These are phyloP conservation scores for Aquilaria sinensis DNA, from an alignment of 345 rosid species.

Conservation along the genomic window DNA sequence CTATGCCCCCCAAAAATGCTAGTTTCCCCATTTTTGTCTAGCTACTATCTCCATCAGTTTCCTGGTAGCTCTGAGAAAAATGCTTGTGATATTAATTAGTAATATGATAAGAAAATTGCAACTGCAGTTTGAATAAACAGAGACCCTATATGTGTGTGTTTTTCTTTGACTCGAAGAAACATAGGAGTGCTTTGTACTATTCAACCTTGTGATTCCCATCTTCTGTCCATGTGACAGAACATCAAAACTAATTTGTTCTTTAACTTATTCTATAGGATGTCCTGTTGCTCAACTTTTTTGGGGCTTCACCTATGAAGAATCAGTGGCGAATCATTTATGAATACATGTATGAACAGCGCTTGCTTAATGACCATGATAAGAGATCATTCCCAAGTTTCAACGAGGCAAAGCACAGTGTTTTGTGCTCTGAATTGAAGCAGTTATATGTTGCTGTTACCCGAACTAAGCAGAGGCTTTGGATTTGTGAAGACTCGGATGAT, in stretches of 20 bases:
- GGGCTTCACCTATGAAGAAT: conserved; percentile 34
- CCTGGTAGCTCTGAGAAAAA: too few relatives aligned
- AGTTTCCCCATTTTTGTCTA: too few relatives aligned
- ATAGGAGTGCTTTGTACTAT: too few relatives aligned
- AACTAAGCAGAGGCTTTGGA: conserved; percentile 49
- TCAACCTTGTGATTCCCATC: too few relatives aligned
- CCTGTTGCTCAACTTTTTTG: conserved; percentile 44
- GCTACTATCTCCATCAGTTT: too few relatives aligned
- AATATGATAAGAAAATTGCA: too few relatives aligned
- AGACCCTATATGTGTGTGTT: too few relatives aligned
- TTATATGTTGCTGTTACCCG: conserved; percentile 51
- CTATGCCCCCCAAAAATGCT: too few relatives aligned
- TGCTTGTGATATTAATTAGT: too few relatives aligned
- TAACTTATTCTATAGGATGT: conserved; percentile 31
- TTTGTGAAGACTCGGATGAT: conserved; percentile 37
- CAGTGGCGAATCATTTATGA: conserved; percentile 47
- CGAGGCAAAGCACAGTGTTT: conserved; percentile 27
- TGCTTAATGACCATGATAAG: conserved; percentile 17
- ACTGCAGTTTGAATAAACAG: too few relatives aligned
- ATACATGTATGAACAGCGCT: conserved; percentile 29
- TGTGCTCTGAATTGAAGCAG: conserved; percentile 48
- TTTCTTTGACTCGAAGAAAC: too few relatives aligned
- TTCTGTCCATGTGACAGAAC: too few relatives aligned
- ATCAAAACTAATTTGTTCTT: background rate
- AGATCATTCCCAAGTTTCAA: conserved; percentile 26